Evolutionary conservation across 352 stramenopile genomes (phyloP), one percentile per base, ranked within the genome.

Genomic region (Globisporangium rhizosaccharum): DNA sequence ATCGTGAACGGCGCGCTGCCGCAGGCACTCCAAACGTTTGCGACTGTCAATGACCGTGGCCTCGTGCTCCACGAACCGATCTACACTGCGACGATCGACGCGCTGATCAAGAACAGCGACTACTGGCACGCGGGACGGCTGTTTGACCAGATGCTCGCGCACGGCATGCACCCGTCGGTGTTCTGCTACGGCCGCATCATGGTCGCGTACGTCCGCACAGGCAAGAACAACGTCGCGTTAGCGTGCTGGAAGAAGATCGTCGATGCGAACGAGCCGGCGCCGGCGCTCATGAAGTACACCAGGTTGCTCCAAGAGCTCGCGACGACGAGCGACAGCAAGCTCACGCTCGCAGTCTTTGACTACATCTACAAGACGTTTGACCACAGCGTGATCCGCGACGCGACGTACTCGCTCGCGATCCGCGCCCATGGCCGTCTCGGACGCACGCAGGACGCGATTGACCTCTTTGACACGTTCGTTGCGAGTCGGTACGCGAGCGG

Each of bases 111-210:
- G 50, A 63, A 79, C 20, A 62, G 61, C 23, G 73, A 87, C 41
- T 73, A 85, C 66, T 92, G 82, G 80, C 75, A 89, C 33, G 82
- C 85, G 10, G 78, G 64, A 18, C 73, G 70, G 18, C 63, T 94
- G 26, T 94, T 92, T 46, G 75, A 81, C 41, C 76, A 90, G 57
- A 92, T 94, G 82, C 63, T 91, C 17, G 64, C 75, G 28, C 67
- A 82, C 39, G 71, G 79, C 25, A 70, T 91, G 37, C 56, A 73
- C 47, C 79, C 85, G 3, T 87, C 73, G 5, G 73, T 82, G 20
- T 94, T 89, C 51, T 92, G 82, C 66, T 75, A 87, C 46, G 82
- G 82, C 3, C 78, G 82, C 47, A 85, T 88, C 37, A 87, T 94
- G 67, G 46, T 87, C 49, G 82, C 85, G 10, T 94, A 87, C 70